Percentiles rank a stretch among this genome's conserved stretches.
Evolutionary conservation across 345 rosid species (phyloP).

Genomic region (Crucihimalaya himalaica): DNA sequence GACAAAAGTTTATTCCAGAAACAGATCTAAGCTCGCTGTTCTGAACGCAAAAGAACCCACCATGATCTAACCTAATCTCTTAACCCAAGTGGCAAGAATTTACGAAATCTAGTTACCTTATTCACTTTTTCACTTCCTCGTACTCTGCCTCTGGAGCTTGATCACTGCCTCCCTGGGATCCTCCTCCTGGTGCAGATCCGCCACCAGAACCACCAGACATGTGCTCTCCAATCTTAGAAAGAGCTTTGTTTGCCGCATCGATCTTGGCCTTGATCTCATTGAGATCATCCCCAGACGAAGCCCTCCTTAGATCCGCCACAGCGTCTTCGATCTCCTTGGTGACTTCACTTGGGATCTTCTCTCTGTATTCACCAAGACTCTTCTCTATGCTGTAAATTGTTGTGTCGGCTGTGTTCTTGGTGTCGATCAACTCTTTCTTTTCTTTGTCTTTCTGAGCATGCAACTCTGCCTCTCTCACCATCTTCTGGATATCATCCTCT

Average conservation of each 20-base stretch:
- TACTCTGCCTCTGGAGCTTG: constrained; percentile 81
- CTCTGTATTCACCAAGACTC: constrained; percentile 79
- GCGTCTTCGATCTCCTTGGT: constrained; percentile 79
- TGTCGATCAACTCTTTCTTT: constrained; percentile 69
- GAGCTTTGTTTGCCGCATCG: constrained; percentile 79
- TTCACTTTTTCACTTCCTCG: constrained; percentile 79
- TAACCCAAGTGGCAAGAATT: constrained; percentile 28
- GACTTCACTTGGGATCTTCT: constrained; percentile 71
- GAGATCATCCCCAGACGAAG: constrained; percentile 57
- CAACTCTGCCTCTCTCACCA: constrained; percentile 87
- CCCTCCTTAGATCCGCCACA: constrained; percentile 64
- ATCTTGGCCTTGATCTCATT: constrained; percentile 78
- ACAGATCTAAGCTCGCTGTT: constrained; percentile 10
- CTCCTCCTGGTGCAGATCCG: constrained; percentile 56
- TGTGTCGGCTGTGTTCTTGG: constrained; percentile 74
- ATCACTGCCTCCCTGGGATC: constrained; percentile 70
- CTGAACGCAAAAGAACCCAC: constrained; percentile 11
- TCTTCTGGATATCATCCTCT: constrained; percentile 80
- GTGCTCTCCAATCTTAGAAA: constrained; percentile 86
- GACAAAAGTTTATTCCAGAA: constrained; percentile 31
- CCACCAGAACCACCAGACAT: constrained; percentile 64
- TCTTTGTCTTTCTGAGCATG: constrained; percentile 76
- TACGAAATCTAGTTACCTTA: constrained; percentile 42
- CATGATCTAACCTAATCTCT: constrained; percentile 29
- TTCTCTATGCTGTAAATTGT: constrained; percentile 85